phyloP scores from a whole-genome alignment of 2,329 filamentous ascomycete species.

The Fusarium sp. region DNA sequence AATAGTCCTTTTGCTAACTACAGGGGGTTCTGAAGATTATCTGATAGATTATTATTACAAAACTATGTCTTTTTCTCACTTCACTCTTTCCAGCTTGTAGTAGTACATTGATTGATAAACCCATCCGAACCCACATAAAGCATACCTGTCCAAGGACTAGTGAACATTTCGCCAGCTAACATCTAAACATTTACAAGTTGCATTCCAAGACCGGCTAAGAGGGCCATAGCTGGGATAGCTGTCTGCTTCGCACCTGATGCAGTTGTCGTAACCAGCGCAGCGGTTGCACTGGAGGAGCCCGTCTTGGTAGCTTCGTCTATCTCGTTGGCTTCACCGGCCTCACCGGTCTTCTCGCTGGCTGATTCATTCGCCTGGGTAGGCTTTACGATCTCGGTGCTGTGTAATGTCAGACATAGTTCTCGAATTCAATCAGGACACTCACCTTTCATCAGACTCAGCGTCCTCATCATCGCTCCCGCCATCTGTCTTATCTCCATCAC shows the following conservation, averaged over 20 bases:
- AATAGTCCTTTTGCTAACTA: rapidly evolving
- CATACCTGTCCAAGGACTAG: background rate
- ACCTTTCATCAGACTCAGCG: background rate
- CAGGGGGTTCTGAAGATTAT: rapidly evolving
- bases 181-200: background rate
- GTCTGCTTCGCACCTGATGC: background rate
- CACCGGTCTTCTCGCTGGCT: background rate
- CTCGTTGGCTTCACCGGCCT: background rate
- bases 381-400: background rate
- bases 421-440: background rate
- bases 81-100: background rate
- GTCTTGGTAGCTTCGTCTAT: background rate
- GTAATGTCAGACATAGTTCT: no score
- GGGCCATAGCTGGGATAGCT: background rate
- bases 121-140: background rate
- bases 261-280: background rate
- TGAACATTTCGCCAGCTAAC: rapidly evolving
- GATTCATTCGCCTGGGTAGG: background rate
- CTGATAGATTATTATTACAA: background rate
- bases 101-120: background rate
- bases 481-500: background rate
- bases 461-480: background rate
- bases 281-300: background rate
- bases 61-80: background rate
- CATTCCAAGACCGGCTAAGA: background rate